Base-by-base conservation (phyloP, 192 early-diverging fungal species). In the Chytriomyces sp. region DNA sequence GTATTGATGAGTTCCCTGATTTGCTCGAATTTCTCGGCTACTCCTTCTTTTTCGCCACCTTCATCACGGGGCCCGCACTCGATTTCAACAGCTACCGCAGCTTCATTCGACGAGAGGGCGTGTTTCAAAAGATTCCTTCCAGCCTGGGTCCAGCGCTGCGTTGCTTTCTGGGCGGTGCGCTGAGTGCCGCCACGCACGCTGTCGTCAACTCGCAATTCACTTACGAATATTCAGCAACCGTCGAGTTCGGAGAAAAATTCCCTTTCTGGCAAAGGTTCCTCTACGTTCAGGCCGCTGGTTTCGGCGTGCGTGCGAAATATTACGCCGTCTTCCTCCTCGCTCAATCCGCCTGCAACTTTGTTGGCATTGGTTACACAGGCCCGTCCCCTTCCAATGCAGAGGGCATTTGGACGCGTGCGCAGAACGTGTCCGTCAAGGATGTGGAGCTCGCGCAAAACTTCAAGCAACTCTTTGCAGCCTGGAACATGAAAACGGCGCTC, bases 271-370 rank as follows among this genome's bases (percentile, higher is more conserved):
- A 49, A 25, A 34, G 64, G n/a, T 74, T 90, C 22, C 41, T 77
- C 0, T 93, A 82, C 59, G 69, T 93, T 26, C 83, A 88, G 59
- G 36, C 89, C 2, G 80, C 86, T 5, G 88, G 86, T 5, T 75
- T 90, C 60, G 76, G 81, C 33, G 84, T 88, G 2, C 86, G 94
- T 22, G 77, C 87, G 31, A 93, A 93, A 63, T 99, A 91, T 83
- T 99, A 99, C 76, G 81, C 85, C 0, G 93, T 91, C n/a, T 99
- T 94, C 93, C 89, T 91, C 61, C 79, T 98, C 69, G 84, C 93
- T 41, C 93, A 98, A 80, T 92, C 90, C 5, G 89, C 91, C 0
- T 95, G 94, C 66, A 84, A 90, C 4, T 63, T 98, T 36, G 82
- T 88, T 34, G 94, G 95, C 10, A 84, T 98, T 57, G 93, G 93